Evolutionary conservation across 1,284 basidiomycete species (phyloP).

Genomic region (Athelia psychrophila): DNA sequence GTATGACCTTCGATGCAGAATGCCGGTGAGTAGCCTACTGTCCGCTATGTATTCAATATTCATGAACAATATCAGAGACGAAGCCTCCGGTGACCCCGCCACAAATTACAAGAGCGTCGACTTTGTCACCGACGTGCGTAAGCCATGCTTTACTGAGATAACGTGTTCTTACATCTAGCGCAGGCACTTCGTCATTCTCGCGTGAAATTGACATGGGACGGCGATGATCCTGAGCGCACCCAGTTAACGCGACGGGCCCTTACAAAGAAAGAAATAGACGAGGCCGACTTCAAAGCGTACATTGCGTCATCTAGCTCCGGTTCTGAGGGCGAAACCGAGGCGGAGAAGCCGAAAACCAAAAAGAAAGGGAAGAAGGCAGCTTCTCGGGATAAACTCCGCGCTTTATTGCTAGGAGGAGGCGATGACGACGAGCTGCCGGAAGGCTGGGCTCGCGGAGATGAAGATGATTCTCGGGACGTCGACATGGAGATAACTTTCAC

Average conservation of each 20-base stretch:
- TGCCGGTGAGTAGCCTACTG: constrained; percentile 48
- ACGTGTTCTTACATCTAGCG: neutral
- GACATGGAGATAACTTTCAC: constrained; percentile 95
- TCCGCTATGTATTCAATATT: constrained; percentile 5
- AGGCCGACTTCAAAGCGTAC: constrained; percentile 84
- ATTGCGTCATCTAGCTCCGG: constrained; percentile 74
- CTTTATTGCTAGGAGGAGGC: constrained; percentile 65
- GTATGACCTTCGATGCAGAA: constrained; percentile 86
- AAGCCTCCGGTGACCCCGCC: constrained; percentile 69
- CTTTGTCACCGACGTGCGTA: constrained; percentile 88
- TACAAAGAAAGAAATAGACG: constrained; percentile 83
- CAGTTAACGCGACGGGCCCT: constrained; percentile 79
- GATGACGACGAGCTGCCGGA: constrained; percentile 68
- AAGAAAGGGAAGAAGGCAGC: constrained; percentile 36
- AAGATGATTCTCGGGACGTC: constrained; percentile 46
- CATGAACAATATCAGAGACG: constrained; percentile 55
- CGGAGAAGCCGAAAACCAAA: constrained; percentile 36
- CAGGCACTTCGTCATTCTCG: constrained; percentile 98
- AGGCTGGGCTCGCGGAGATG: constrained; percentile 66
- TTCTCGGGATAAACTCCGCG: constrained; percentile 65
- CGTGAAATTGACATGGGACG: constrained; percentile 98
- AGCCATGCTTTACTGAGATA: neutral
- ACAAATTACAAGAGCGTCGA: constrained; percentile 78
- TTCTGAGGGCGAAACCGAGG: constrained; percentile 22
- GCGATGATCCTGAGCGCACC: constrained; percentile 90